Base-by-base conservation (phyloP, 2,329 filamentous ascomycete species). In the Ascochyta pisi region DNA sequence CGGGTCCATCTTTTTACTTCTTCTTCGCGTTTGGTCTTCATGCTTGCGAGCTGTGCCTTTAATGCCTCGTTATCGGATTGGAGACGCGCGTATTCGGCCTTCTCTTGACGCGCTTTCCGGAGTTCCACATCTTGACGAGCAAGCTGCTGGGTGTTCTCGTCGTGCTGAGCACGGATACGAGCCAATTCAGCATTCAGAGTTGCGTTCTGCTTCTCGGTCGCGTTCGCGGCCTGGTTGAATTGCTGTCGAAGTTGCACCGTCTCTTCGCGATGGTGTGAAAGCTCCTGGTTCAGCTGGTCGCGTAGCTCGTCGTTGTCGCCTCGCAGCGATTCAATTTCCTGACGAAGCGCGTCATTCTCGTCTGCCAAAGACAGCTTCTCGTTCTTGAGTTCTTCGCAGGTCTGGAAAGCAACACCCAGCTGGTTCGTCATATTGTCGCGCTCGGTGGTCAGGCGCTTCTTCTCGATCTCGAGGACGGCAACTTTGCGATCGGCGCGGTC, bases 31-130 rank as follows among this genome's bases (percentile, higher is more conserved):
- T 92, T 90, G 43, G 86, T 83, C 66, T 89, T 88, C 9, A 95
- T 80, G 46, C 89, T 88, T 42, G 89, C 84, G 47, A 96, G 86
- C 71, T 95, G 90, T n/a, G 84, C 83, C 58, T 81, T 85, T 46
- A 96, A 79, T 7, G 87, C 77, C 10, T 84, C 84, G 69, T 94
- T 89, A 65, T 94, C 89, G 51, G 84, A 86, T 60, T 83, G 83
- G 67, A 95, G 88, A 23, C 90, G 86, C 5, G 69, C 67, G 50
- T 67, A 73, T 49, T 77, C 75, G 12, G 66, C 71, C 49, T 74
- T 70, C 49, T 75, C 73, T 49, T 71, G 69, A 42, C 68, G 70
- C 19, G 73, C 73, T 43, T 69, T 74, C 3, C 70, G 69, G 31
- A 76, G 63, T 50, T 76, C 71, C 9, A 58, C 55, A 19, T 76